These are phyloP conservation scores for Salvia sclarea DNA, from an alignment of 305 asterid species.

Conservation along the genomic window DNA sequence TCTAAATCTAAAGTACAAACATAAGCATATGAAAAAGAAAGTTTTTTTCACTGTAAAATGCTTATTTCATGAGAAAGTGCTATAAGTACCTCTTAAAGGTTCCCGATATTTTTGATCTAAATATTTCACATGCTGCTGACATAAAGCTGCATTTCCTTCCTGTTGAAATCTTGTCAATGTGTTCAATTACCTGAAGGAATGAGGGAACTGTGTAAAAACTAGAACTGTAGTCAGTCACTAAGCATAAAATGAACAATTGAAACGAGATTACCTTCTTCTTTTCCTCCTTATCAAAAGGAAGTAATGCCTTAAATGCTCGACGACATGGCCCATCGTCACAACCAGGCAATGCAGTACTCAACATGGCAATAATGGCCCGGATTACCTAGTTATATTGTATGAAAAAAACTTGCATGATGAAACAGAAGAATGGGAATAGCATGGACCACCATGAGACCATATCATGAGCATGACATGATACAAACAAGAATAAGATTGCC, in stretches of 20 bases:
- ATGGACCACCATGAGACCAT: constrained; percentile 21
- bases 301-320: constrained; percentile 79
- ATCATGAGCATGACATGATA: constrained; percentile 26
- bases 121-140: constrained; percentile 87
- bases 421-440: constrained; percentile 27
- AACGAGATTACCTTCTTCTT: constrained; percentile 66
- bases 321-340: constrained; percentile 81
- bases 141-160: constrained; percentile 87
- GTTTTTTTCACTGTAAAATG: no score
- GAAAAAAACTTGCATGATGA: constrained; percentile 30
- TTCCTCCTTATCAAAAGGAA: constrained; percentile 85
- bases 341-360: constrained; percentile 82
- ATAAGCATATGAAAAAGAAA: constrained; percentile 9
- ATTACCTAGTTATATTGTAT: constrained; percentile 57
- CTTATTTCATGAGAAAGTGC: constrained; percentile 24
- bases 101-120: constrained; percentile 89
- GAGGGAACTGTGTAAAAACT: constrained; percentile 24
- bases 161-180: constrained; percentile 81
- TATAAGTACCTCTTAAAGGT: constrained; percentile 75
- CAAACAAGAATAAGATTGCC: not conserved
- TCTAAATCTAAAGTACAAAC: constrained; percentile 23
- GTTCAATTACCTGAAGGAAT: constrained; percentile 71
- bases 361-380: constrained; percentile 78
- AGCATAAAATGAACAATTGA: constrained; percentile 21
- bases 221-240: constrained; percentile 30